Base-by-base conservation (phyloP, 805 yeast species). In the Lachancea dasiensis region DNA sequence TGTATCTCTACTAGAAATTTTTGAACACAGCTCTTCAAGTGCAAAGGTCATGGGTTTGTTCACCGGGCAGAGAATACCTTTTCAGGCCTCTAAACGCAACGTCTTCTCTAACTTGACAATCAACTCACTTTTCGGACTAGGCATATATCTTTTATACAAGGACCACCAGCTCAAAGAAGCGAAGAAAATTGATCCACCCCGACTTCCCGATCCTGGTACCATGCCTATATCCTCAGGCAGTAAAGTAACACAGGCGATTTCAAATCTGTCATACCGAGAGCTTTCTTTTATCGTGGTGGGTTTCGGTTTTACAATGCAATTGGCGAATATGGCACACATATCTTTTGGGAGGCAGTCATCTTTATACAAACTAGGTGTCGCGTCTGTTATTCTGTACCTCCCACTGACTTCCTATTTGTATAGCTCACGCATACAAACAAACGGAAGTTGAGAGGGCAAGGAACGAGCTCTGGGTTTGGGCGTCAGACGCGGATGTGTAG, bases 301-400 rank as follows among this genome's bases (percentile, higher is more conserved):
- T 3, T 47, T 48, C 47, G 55, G 55, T 16, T 49, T 50, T 24
- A 31, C 49, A 24, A 45, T 49, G 10, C 52, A 49, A 28, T 31
- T 50, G 5, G 45, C 52, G 18, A 49, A 45, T 25, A 41, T 43
- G 20, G 42, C 51, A 4, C 50, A 44, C 26, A 39, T 45, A 8
- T 42, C 49, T 5, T 48, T 42, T 24, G 53, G 53, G 8, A 48
- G 37, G 21, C 40, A 38, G 23, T 50, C 55, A 9, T 20, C 42
- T 24, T 27, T 49, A 10, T 49, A 42, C 21, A 47, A 41, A 29
- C 30, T 46, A 6, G 44, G 51, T 18, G 24, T 47, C 3, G 23
- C 41, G n/a, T 40, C 53, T 13, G 49, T 49, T 20, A 18, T 48
- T 1, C 44, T 41, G n/a, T 49, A 47, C 29, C 55, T 53, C 3